Base-by-base conservation (phyloP, 1,284 basidiomycete species). In the Tilletia indica region DNA sequence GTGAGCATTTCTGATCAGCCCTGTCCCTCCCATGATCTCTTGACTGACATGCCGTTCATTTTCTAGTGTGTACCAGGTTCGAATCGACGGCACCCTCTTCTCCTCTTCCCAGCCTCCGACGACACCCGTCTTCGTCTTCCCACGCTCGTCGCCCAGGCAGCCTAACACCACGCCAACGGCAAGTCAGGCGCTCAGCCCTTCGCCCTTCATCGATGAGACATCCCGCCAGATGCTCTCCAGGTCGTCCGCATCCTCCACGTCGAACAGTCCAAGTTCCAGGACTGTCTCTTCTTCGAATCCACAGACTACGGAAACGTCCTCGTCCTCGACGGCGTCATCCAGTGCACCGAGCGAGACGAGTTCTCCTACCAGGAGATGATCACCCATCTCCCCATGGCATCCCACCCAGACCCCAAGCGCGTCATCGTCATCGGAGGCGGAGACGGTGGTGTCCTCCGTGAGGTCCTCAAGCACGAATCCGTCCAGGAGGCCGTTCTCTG, bases 361-460 rank as follows among this genome's bases (percentile, higher is more conserved):
- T n/a, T n/a, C n/a, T n/a, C n/a, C n/a, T n/a, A n/a, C n/a, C n/a
- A n/a, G n/a, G n/a, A n/a, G n/a, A n/a, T n/a, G n/a, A n/a, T n/a
- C n/a, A n/a, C n/a, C n/a, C n/a, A n/a, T n/a, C n/a, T n/a, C n/a
- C n/a, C n/a, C n/a, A n/a, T n/a, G n/a, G n/a, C n/a, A n/a, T n/a
- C n/a, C n/a, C n/a, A n/a, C n/a, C n/a, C n/a, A n/a, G n/a, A 97
- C 88, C 97, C 96, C 0, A 92, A 93, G 87, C 91, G 92, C 81
- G 95, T 98, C 31, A 90, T 99, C 48, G 94, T 99, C 71, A 96
- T 99, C 74, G 96, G 96, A 72, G 96, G 96, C 72, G 95, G 96
- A 66, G 85, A 85, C 74, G 85, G 85, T 48, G 81, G 81, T 74
- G 96, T 99, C 76, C 93, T 99, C 64, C 91, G 97, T 72, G 96